Conservation (phyloP, 179 eudicot genomes). For the Silene noctiflora region DNA sequence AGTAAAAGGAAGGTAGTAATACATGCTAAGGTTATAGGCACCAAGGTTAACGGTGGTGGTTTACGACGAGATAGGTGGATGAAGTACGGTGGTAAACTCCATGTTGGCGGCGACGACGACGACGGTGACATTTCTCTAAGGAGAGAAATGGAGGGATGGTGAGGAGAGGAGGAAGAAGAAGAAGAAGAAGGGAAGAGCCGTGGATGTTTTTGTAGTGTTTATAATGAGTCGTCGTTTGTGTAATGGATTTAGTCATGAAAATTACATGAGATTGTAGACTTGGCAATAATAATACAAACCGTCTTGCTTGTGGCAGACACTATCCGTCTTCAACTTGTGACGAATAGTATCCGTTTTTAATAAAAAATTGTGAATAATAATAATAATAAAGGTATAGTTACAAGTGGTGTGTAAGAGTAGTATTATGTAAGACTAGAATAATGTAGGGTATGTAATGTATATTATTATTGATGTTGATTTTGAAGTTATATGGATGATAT, state of each 20-base stretch:
- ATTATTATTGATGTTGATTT: background rate
- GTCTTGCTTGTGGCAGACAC: too few relatives aligned
- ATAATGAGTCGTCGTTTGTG: background rate
- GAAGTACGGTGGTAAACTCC: slow-evolving; percentile 14
- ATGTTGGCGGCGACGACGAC: slow-evolving; percentile 15
- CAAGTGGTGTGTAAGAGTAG: slow-evolving; percentile 8
- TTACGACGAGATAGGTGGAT: slow-evolving; percentile 10
- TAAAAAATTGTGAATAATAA: too few relatives aligned
- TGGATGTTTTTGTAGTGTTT: background rate
- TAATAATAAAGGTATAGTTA: background rate
- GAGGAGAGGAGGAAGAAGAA: too few relatives aligned
- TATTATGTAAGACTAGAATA: too few relatives aligned
- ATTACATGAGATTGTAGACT: background rate
- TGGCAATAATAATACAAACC: slow-evolving; percentile 4
- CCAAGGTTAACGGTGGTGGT: slow-evolving; percentile 14
- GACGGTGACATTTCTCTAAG: background rate
- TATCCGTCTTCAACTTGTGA: too few relatives aligned
- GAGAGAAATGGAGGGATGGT: too few relatives aligned
- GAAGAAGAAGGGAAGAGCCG: background rate
- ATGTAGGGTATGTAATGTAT: background rate
- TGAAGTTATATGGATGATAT: too few relatives aligned
- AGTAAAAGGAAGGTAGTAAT: slow-evolving; percentile 20
- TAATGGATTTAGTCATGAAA: slow-evolving; percentile 10
- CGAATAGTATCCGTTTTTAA: too few relatives aligned
- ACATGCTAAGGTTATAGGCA: slow-evolving; percentile 23